Evolutionary conservation across 176 grass and related monocot genomes (phyloP).

Genomic region (Elymus sibiricus): DNA sequence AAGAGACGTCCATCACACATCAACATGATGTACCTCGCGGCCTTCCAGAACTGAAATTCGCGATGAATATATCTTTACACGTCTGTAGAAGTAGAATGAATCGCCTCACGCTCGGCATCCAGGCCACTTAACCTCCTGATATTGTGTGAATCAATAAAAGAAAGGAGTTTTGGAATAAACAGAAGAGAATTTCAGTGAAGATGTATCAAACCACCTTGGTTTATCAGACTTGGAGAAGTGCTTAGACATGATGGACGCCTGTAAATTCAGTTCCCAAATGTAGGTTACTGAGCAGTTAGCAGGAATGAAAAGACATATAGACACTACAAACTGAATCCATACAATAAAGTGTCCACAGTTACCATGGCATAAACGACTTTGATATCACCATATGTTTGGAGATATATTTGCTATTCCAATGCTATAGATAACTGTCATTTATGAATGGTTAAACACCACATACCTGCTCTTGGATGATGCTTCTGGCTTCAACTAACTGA

Average conservation of each 20-base stretch:
- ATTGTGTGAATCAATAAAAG: background rate
- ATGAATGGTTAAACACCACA: constrained; percentile 4
- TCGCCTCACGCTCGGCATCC: constrained; percentile 29
- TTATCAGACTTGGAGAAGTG: constrained; percentile 90
- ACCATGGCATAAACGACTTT: background rate
- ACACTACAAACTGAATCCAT: constrained; percentile 6
- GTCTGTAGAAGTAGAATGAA: constrained; percentile 17
- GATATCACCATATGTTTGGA: background rate
- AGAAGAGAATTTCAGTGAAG: background rate
- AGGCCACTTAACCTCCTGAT: constrained; percentile 48
- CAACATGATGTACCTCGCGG: background rate
- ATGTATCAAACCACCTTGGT: constrained; percentile 59
- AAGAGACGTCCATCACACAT: background rate
- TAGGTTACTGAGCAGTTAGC: background rate
- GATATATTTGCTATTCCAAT: constrained; percentile 13
- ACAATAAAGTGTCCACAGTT: background rate
- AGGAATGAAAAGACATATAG: background rate
- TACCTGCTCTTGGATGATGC: constrained; percentile 99
- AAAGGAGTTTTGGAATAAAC: background rate
- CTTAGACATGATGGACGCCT: constrained; percentile 98
- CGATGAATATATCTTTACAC: constrained; percentile 2
- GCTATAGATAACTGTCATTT: background rate
- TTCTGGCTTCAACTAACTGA: constrained; percentile 98
- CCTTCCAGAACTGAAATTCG: constrained; percentile 2
- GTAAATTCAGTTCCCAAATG: constrained; percentile 37